Conservation (phyloP, 352 stramenopile genomes). For the Pythium guiyangense region DNA sequence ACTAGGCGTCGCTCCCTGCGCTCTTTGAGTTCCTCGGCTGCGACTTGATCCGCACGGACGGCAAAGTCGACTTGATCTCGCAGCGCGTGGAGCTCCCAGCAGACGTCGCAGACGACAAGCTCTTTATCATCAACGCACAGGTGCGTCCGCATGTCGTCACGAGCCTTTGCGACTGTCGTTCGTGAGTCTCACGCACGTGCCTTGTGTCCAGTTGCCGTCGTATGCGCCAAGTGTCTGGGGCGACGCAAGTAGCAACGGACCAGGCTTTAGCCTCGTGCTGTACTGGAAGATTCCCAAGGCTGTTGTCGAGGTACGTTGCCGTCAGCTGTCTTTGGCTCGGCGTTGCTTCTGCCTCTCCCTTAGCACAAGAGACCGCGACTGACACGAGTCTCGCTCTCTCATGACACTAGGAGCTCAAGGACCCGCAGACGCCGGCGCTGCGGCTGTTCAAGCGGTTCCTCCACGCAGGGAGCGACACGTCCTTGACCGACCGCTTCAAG, state of each 20-base stretch:
- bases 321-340: neutral
- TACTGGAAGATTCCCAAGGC: slow-evolving; percentile 78
- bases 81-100: slow-evolving; percentile 64
- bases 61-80: slow-evolving; percentile 72
- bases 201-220: slow-evolving; percentile 44
- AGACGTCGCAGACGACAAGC: slow-evolving; percentile 41
- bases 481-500: slow-evolving; percentile 80
- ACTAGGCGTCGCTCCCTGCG: slow-evolving; percentile 40
- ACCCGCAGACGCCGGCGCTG: slow-evolving; percentile 50
- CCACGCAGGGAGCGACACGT: slow-evolving; percentile 52
- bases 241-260: slow-evolving; percentile 53
- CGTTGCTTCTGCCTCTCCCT: neutral
- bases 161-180: neutral
- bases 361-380: neutral
- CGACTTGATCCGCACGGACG: slow-evolving; percentile 61
- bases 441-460: slow-evolving; percentile 72
- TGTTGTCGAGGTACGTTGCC: slow-evolving; percentile 39
- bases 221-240: slow-evolving; percentile 78
- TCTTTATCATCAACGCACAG: slow-evolving; percentile 84
- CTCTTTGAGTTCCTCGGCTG: slow-evolving; percentile 79
- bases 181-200: neutral
- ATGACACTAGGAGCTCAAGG: slow-evolving; percentile 41
- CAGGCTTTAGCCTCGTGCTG: slow-evolving; percentile 69
- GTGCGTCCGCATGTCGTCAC: slow-evolving; percentile 16
- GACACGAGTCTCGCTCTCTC: neutral